phyloP scores from a whole-genome alignment of 306 rosid species.

The Styphnolobium japonicum region DNA sequence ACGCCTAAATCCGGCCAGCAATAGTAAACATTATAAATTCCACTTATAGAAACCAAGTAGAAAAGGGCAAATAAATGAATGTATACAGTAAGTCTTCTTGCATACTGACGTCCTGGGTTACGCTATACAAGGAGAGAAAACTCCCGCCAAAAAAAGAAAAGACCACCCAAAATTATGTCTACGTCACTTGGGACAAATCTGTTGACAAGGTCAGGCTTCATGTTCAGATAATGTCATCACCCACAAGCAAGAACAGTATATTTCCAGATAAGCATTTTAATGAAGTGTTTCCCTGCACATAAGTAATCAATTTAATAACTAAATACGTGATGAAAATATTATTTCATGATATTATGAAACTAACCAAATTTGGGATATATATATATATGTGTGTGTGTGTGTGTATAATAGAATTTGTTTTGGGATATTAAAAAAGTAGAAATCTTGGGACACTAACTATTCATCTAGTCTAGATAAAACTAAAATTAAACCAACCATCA shows the following conservation, averaged over 20 bases:
- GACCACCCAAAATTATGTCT: neutral
- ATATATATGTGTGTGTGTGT: no score
- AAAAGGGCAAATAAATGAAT: neutral
- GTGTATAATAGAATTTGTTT: neutral
- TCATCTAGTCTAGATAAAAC: neutral
- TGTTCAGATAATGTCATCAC: conserved; percentile 4
- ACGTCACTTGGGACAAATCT: neutral
- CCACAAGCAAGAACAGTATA: neutral
- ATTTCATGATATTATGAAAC: neutral
- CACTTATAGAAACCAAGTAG: neutral
- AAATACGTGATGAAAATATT: neutral
- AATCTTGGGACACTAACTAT: neutral
- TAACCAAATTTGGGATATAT: neutral
- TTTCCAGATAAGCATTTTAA: neutral
- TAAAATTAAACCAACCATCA: neutral
- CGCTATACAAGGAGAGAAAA: neutral
- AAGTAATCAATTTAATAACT: neutral
- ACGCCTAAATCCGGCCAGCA: neutral
- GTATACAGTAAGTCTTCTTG: neutral
- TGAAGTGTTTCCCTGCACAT: conserved; percentile 20
- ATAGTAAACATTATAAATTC: neutral
- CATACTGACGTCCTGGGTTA: conserved; percentile 9
- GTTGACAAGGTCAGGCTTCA: neutral
- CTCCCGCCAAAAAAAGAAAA: no score
- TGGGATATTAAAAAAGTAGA: neutral